Conservation (phyloP, 768 basidiomycete species). For the Suillus tomentosus region DNA sequence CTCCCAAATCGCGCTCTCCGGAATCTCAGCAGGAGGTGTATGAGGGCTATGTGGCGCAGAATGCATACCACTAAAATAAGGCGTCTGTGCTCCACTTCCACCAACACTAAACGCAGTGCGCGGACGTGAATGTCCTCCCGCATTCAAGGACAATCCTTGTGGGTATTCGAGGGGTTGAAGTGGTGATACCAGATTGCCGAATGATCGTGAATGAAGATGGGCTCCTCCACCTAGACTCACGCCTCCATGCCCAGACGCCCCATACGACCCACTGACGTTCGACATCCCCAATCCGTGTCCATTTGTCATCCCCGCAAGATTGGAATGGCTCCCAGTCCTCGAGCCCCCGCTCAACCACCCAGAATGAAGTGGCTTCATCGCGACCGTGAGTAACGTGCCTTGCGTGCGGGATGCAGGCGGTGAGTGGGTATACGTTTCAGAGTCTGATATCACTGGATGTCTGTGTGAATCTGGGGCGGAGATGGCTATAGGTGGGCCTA, state of each 20-base stretch:
- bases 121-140: not conserved
- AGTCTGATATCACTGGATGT: conserved; percentile 17
- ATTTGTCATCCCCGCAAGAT: not conserved
- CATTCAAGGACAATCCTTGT: not conserved
- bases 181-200: not conserved
- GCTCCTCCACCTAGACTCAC: not conserved
- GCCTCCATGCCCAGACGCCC: not conserved
- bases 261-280: not conserved
- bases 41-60: conserved; percentile 10
- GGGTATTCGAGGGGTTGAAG: conserved; percentile 6
- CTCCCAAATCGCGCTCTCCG: conserved; percentile 46
- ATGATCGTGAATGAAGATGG: not conserved
- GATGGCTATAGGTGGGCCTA: conserved; percentile 9
- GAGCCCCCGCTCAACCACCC: conserved; percentile 34
- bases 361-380: conserved; percentile 63
- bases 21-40: conserved; percentile 22
- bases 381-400: conserved; percentile 53
- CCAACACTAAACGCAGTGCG: conserved; percentile 1
- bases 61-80: not conserved
- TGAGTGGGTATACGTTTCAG: conserved; percentile 55
- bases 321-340: not conserved
- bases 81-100: conserved; percentile 1
- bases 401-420: conserved; percentile 52
- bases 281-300: conserved; percentile 2
- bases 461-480: not conserved